Evolutionary conservation across 805 yeast genomes (phyloP), one percentile per base, ranked within the genome.

Genomic region (Blastobotrys attinorum): DNA sequence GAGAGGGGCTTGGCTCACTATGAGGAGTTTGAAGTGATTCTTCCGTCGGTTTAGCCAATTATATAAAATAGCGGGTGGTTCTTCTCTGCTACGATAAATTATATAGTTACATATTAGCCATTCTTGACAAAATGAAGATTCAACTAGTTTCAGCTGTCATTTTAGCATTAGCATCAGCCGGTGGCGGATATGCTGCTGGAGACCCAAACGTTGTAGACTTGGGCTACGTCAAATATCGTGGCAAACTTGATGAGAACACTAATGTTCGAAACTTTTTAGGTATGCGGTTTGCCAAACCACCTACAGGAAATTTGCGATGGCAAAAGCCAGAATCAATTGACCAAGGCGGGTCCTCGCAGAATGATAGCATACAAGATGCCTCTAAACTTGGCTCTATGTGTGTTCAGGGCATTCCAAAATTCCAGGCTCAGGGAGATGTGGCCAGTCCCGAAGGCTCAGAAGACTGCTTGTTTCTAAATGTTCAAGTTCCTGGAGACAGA

Each of bases 231-330:
- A 41, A 37, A 18, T 42, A 32, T 21, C 37, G 31, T 4, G 48
- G 48, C 4, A 8, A 15, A n/a, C 11, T 4, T 13, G 29, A 45
- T 31, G 23, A 18, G 8, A 23, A 5, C 16, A 25, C 31, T 4
- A 46, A 37, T 4, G 37, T 42, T 13, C n/a, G 13, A 22, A 22
- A 22, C 3, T 42, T 32, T 21, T 23, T 15, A 6, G 51, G 51
- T 8, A 39, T 47, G 5, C 35, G 22, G 3, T 47, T 34, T 42
- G 51, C 49, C 10, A 13, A 29, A 15, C 17, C 49, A 4, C 51
- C 51, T 6, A 18, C 27, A 13, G 51, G 51, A 3, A 34, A 42
- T 3, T 29, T 32, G 31, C 34, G 51, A n/a, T 47, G 43, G 44
- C 21, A 29, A 8, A 39, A 49, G 5, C 49, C 51, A 15, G 32